Conservation (phyloP, 192 early-diverging fungal species). For the Coemansia sp. region DNA sequence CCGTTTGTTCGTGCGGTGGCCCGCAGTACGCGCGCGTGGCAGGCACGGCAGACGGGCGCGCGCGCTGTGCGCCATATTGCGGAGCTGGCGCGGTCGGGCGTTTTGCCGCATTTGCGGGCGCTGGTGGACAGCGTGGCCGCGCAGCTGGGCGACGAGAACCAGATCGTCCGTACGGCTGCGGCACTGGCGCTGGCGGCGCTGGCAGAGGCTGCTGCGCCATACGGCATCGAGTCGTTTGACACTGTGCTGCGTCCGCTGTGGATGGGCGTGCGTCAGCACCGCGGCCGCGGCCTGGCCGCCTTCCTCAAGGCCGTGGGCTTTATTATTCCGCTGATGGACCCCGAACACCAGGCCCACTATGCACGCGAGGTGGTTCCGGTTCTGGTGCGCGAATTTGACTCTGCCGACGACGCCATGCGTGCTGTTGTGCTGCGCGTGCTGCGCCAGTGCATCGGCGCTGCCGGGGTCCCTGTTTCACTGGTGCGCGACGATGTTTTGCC, state of each 20-base stretch:
- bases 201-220: constrained; percentile 95
- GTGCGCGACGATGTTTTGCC: constrained; percentile 90
- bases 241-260: constrained; percentile 84
- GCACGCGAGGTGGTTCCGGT: constrained; percentile 92
- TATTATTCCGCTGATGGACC: constrained; percentile 97
- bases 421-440: constrained; percentile 97
- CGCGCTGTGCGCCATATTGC: constrained; percentile 98
- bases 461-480: constrained; percentile 82
- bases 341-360: constrained; percentile 90
- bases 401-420: constrained; percentile 98
- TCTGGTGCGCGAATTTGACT: constrained; percentile 93
- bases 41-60: constrained; percentile 96
- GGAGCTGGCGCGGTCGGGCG: constrained; percentile 88
- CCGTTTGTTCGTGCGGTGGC: constrained; percentile 97
- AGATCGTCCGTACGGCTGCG: constrained; percentile 93
- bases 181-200: constrained; percentile 92
- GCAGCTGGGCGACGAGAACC: constrained; percentile 94
- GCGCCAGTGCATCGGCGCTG: constrained; percentile 92
- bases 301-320: constrained; percentile 99
- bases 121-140: constrained; percentile 89
- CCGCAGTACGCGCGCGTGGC: constrained; percentile 93
- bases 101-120: constrained; percentile 89
- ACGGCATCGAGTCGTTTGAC: constrained; percentile 98
- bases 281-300: constrained; percentile 93
- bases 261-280: constrained; percentile 90